Evolutionary conservation across 2,329 filamentous ascomycete species (phyloP), one percentile per base, ranked within the genome.

Genomic region (Aotearoamyces nothofagi): DNA sequence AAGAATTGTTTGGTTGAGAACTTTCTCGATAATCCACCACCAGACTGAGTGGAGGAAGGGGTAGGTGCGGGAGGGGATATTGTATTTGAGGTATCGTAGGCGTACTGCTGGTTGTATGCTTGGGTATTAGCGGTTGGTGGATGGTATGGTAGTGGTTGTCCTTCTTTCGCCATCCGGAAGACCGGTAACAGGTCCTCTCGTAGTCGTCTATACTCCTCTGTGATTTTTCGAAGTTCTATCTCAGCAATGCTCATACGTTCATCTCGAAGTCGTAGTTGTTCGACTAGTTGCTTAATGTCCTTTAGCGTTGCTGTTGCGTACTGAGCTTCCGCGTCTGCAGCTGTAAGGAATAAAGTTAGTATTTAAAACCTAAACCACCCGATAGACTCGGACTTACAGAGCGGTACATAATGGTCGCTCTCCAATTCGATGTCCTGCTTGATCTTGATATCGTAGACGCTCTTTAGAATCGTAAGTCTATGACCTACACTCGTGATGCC

Each of bases 381-480:
- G n/a, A n/a, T n/a, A n/a, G n/a, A n/a, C 16, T 10, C 15, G 7
- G 11, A 61, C 79, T 45, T 75, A 93, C 86, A 90, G 28, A 90
- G 62, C 20, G 90, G 90, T 29, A 94, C 69, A 51, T 94, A 98
- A 53, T 96, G 82, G 45, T 94, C 87, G 36, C 78, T 76, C 49
- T 96, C 87, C 43, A 94, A 69, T 10, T 82, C 78, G 35, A 96
- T 71, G 44, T 92, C 84, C 48, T 94, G 86, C 39, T 83, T 83
- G 52, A 87, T 78, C 59, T 98, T 98, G 47, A 90, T 77, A 48
- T 96, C 86, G 57, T 94, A 96, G 31, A 96, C 84, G 45, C 76
- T 86, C 58, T 94, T 96, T 33, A 98, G 66, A 33, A 98, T 92
- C 13, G 84, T 92, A 44, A 98, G 63, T 35, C 90, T 77, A 57